phyloP scores from a whole-genome alignment of 176 grass and related monocot genomes.

The Bromus sterilis region DNA sequence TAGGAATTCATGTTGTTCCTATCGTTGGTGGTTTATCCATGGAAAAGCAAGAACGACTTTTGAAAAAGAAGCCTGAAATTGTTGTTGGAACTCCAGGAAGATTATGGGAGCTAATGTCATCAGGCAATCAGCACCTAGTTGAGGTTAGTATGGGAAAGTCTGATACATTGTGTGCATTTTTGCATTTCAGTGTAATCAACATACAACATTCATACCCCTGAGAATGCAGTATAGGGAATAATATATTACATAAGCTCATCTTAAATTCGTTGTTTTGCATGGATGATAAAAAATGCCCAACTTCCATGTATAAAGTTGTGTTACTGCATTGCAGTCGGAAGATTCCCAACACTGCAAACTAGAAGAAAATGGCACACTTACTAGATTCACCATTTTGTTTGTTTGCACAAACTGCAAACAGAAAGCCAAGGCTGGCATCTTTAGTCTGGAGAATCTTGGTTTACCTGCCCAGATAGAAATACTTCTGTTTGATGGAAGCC shows the following conservation, averaged over 20 bases:
- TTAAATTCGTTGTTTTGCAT: not conserved
- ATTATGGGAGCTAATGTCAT: slow-evolving; percentile 91
- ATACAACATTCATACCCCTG: not conserved
- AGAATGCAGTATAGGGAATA: not conserved
- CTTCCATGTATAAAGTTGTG: not conserved
- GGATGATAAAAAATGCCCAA: not conserved
- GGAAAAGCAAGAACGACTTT: slow-evolving; percentile 89
- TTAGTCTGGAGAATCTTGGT: not conserved
- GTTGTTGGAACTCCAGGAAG: slow-evolving; percentile 92
- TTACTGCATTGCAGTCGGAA: not conserved
- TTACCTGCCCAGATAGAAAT: not conserved
- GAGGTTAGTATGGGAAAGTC: slow-evolving; percentile 44
- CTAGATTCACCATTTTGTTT: not conserved
- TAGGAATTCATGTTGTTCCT: slow-evolving; percentile 66
- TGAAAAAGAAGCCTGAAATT: slow-evolving; percentile 79
- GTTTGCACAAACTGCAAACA: not conserved
- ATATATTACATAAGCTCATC: not conserved
- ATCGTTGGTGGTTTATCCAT: slow-evolving; percentile 89
- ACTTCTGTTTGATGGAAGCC: not conserved
- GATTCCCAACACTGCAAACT: not conserved
- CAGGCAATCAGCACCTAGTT: slow-evolving; percentile 62
- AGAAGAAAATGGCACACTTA: not conserved
- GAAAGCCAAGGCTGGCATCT: not conserved
- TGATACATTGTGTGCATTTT: slow-evolving; percentile 10
- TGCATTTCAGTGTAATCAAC: not conserved